Evolutionary conservation across 2,329 filamentous ascomycete genomes (phyloP).

Genomic region (Ceratocystis eucalypticola): DNA sequence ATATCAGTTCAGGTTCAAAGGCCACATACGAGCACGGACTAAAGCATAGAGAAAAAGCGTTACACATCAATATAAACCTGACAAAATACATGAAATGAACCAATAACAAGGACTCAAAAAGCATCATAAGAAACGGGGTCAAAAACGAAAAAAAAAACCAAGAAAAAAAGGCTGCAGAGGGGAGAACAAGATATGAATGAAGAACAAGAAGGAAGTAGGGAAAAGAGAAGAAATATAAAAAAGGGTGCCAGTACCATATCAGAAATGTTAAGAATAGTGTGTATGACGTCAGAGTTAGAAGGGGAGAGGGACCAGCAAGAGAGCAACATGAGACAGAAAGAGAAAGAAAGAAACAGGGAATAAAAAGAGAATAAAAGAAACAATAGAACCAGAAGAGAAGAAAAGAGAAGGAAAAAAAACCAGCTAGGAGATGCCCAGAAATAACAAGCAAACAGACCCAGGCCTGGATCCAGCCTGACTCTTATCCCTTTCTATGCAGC

Average conservation of each 20-base stretch:
- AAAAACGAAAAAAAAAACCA: slow-evolving; percentile 23
- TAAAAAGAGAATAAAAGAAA: not conserved
- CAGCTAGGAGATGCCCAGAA: not conserved
- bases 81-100: slow-evolving; percentile 13
- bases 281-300: not conserved
- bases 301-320: slow-evolving; percentile 22
- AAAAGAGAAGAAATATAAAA: slow-evolving; percentile 25
- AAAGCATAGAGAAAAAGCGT: not conserved
- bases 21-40: too few species aligned
- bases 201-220: slow-evolving; percentile 24
- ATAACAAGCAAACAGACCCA: not conserved
- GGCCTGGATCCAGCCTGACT: not conserved
- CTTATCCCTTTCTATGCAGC: slow-evolving; percentile 5
- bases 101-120: slow-evolving; percentile 18
- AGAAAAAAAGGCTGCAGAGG: slow-evolving; percentile 24
- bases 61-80: not conserved
- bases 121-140: too few species aligned
- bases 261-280: slow-evolving; percentile 10
- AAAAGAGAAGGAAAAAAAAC: not conserved
- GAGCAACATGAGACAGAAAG: slow-evolving; percentile 20
- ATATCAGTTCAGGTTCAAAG: too few species aligned
- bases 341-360: not conserved
- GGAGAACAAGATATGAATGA: slow-evolving; percentile 17
- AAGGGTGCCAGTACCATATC: slow-evolving; percentile 21
- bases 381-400: not conserved